Conservation (phyloP, 306 rosid genomes). For the Inga leiocalycina region DNA sequence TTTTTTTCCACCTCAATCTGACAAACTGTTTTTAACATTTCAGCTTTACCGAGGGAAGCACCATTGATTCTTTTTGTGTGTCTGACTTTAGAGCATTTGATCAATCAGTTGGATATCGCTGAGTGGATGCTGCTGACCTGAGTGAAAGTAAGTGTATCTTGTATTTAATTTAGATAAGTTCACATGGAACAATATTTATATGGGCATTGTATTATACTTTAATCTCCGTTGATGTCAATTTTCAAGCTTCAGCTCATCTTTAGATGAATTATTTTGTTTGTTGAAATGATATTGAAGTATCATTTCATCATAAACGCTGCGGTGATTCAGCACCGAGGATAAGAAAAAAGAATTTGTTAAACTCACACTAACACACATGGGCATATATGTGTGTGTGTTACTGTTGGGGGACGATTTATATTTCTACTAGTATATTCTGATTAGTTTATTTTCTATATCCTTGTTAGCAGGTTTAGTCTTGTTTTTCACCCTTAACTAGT, state of each 20-base stretch:
- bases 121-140: slow-evolving; percentile 42
- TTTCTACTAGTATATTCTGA: background rate
- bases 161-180: slow-evolving; percentile 3
- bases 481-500: slow-evolving; percentile 3
- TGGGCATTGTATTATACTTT: background rate
- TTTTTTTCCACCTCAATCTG: slow-evolving; percentile 11
- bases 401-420: slow-evolving; percentile 11
- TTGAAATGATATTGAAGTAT: slow-evolving; percentile 15
- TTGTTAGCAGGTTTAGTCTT: slow-evolving; percentile 14
- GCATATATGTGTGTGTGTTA: background rate
- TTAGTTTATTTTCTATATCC: slow-evolving; percentile 10
- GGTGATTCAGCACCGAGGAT: background rate
- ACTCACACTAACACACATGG: background rate
- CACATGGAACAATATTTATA: slow-evolving; percentile 18
- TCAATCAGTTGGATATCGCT: slow-evolving; percentile 39
- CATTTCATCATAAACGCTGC: background rate
- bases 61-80: slow-evolving; percentile 45
- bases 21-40: slow-evolving; percentile 19
- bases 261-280: slow-evolving; percentile 2
- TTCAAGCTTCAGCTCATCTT: slow-evolving; percentile 17
- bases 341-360: slow-evolving; percentile 1
- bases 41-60: slow-evolving; percentile 47
- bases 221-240: slow-evolving; percentile 19
- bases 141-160: slow-evolving; percentile 51
- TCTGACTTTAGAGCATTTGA: slow-evolving; percentile 53